Evolutionary conservation across 805 yeast species (phyloP).

Genomic region (Yarrowia yakushimensis): DNA sequence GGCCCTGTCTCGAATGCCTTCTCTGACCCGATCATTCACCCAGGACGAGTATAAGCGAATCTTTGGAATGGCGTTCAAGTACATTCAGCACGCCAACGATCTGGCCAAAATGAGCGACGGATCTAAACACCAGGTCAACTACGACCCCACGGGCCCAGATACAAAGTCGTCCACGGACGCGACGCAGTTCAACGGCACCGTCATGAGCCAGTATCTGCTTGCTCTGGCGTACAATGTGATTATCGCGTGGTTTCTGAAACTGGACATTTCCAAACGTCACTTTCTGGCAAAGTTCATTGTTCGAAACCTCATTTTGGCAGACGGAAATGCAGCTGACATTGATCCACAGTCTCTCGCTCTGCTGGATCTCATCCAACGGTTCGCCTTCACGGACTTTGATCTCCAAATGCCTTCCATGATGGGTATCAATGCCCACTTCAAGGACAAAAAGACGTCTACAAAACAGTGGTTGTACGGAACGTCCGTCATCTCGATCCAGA

Average conservation of each 20-base stretch:
- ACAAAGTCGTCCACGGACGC: slow-evolving; percentile 52
- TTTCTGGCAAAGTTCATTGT: slow-evolving; percentile 60
- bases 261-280: slow-evolving; percentile 56
- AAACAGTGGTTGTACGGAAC: slow-evolving; percentile 61
- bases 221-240: slow-evolving; percentile 66
- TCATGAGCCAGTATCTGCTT: slow-evolving; percentile 55
- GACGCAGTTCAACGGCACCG: slow-evolving; percentile 38
- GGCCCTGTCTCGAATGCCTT: slow-evolving; percentile 62
- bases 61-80: slow-evolving; percentile 78
- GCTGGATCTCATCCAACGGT: slow-evolving; percentile 64
- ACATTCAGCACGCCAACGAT: slow-evolving; percentile 68
- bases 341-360: slow-evolving; percentile 59
- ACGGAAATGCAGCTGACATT: slow-evolving; percentile 34
- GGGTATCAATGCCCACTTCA: slow-evolving; percentile 26
- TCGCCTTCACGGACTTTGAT: slow-evolving; percentile 61
- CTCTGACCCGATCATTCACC: slow-evolving; percentile 66
- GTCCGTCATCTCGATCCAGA: slow-evolving; percentile 54
- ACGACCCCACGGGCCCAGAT: slow-evolving; percentile 52
- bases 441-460: slow-evolving; percentile 29
- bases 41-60: slow-evolving; percentile 74
- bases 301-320: slow-evolving; percentile 50
- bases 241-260: slow-evolving; percentile 65
- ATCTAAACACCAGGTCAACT: slow-evolving; percentile 38
- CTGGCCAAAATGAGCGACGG: slow-evolving; percentile 20
- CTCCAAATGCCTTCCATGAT: slow-evolving; percentile 43